Percentiles rank a stretch among this genome's conserved stretches.
These are phyloP conservation scores for Polychaeton citri DNA, from an alignment of 2,329 filamentous ascomycete species.

Conservation along the genomic window DNA sequence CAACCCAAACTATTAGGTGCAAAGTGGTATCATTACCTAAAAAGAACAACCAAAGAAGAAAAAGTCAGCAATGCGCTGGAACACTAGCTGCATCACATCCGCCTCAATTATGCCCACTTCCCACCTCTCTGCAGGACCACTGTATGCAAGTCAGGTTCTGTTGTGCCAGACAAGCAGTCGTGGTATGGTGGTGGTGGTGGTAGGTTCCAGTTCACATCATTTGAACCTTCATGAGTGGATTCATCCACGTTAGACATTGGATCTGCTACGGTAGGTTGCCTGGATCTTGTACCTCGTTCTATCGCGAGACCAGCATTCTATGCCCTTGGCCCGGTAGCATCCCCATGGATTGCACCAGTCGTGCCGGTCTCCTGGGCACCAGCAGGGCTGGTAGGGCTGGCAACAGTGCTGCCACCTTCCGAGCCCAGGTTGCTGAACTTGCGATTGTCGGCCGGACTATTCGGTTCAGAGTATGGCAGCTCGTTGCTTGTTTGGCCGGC, in stretches of 20 bases:
- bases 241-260: no score
- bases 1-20: no score
- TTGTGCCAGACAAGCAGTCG: no score
- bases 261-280: slow-evolving; percentile 4
- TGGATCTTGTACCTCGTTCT: slow-evolving; percentile 5
- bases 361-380: slow-evolving; percentile 4
- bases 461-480: slow-evolving; percentile 22
- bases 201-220: background rate
- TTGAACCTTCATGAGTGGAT: background rate
- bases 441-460: slow-evolving; percentile 17
- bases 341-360: slow-evolving; percentile 14
- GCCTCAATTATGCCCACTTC: no score
- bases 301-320: slow-evolving; percentile 3
- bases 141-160: no score
- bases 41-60: background rate
- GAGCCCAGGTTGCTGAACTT: slow-evolving; percentile 1
- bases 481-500: slow-evolving; percentile 39
- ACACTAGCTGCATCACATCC: no score
- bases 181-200: slow-evolving; percentile 2
- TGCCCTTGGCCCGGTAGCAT: slow-evolving; percentile 6
- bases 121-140: no score
- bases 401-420: slow-evolving; percentile 3
- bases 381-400: slow-evolving; percentile 7
- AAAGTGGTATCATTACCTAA: slow-evolving; percentile 7
- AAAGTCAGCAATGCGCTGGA: no score